Conservation (phyloP, 1,284 basidiomycete species). For the Takashimella koratensis region DNA sequence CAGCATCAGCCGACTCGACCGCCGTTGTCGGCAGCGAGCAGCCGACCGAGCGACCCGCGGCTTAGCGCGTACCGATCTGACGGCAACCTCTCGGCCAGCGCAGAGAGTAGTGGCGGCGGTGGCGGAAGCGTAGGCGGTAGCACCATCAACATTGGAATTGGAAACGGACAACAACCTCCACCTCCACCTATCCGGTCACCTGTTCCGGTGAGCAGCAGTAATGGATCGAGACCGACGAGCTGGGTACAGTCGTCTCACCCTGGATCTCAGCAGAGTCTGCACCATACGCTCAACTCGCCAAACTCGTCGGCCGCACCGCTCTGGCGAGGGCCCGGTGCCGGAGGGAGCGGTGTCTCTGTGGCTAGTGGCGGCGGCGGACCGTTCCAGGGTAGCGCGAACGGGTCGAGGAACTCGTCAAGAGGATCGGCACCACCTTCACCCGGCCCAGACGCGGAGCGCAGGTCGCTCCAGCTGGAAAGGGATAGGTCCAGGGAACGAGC, state of each 20-base stretch:
- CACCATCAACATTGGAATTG: conserved; percentile 4
- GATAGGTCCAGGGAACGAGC: conserved; percentile 36
- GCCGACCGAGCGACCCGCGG: conserved; percentile 13
- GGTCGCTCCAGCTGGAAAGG: conserved; percentile 35
- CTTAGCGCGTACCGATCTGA: conserved; percentile 25
- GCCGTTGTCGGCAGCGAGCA: background rate
- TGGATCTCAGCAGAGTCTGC: conserved; percentile 12
- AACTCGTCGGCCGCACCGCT: background rate
- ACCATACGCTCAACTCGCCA: conserved; percentile 8
- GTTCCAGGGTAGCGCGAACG: conserved; percentile 38
- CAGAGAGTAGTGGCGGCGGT: background rate
- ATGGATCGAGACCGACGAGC: conserved; percentile 20
- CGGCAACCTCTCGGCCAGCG: conserved; percentile 9
- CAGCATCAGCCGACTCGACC: background rate
- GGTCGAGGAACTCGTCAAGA: conserved; percentile 48
- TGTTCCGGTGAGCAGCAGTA: background rate
- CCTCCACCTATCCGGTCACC: conserved; percentile 1
- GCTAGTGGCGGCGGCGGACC: conserved; percentile 26
- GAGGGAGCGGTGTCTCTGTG: too few relatives aligned
- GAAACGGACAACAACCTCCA: conserved; percentile 10
- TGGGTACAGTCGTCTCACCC: conserved; percentile 21
- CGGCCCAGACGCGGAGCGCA: conserved; percentile 26
- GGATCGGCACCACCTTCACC: conserved; percentile 42
- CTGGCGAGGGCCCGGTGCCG: background rate
- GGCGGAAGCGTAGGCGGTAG: background rate